Percentiles rank a stretch among this genome's conserved stretches.
phyloP scores from a whole-genome alignment of 2,329 filamentous ascomycete species.

The Fusarium euwallaceae region DNA sequence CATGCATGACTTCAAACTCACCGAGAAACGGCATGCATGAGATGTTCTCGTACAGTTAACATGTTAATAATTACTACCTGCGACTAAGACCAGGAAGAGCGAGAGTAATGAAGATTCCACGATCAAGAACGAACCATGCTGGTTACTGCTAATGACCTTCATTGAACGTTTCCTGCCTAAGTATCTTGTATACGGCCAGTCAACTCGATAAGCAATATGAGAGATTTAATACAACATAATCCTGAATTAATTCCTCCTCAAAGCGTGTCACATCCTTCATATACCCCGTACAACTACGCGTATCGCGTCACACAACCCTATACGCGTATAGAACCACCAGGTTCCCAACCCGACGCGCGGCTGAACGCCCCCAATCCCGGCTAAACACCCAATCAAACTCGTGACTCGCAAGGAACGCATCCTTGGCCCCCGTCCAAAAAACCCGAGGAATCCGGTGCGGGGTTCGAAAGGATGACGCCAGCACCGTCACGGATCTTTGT shows the following conservation, averaged over 20 bases:
- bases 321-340: slow-evolving; percentile 28
- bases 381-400: background rate
- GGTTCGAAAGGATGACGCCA: slow-evolving; percentile 38
- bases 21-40: background rate
- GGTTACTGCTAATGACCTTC: background rate
- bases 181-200: no score
- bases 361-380: background rate
- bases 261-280: background rate
- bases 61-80: no score
- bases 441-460: slow-evolving; percentile 32
- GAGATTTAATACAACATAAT: background rate
- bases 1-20: background rate
- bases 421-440: background rate
- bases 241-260: background rate
- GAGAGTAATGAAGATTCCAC: background rate
- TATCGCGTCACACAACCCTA: background rate
- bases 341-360: slow-evolving; percentile 18
- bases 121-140: background rate
- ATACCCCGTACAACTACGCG: background rate
- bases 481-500: slow-evolving; percentile 16
- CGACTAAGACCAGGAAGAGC: no score
- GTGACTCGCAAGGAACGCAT: background rate
- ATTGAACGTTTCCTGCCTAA: background rate
- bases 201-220: background rate
- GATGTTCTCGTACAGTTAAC: no score